phyloP scores from a whole-genome alignment of 306 rosid genomes.

The Acacia melanoxylon region DNA sequence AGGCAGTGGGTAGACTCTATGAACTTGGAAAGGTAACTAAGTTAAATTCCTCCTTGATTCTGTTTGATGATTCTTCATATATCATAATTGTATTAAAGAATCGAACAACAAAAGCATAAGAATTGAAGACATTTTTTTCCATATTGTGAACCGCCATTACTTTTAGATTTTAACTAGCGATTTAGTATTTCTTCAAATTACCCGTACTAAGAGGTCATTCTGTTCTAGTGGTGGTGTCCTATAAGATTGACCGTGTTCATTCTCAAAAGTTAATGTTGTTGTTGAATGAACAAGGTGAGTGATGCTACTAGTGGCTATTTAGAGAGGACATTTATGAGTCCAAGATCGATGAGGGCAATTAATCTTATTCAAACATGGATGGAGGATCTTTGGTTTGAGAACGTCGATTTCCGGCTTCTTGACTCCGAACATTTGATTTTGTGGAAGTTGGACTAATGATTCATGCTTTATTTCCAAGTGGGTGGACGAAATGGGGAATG shows the following conservation, averaged over 20 bases:
- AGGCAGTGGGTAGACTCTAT: no score
- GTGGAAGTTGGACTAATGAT: conserved; percentile 43
- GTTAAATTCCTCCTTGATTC: no score
- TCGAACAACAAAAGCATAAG: neutral
- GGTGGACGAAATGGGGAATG: conserved; percentile 89
- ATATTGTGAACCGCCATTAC: neutral
- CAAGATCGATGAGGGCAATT: conserved; percentile 73
- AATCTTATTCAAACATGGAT: conserved; percentile 70
- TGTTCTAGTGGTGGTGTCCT: neutral
- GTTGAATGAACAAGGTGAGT: conserved; percentile 61
- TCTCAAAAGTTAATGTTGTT: conserved; percentile 33
- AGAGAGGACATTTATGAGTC: conserved; percentile 93
- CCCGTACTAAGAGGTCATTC: conserved; percentile 7
- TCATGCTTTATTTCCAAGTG: conserved; percentile 60
- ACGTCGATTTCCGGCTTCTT: conserved; percentile 66
- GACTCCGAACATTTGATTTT: conserved; percentile 1
- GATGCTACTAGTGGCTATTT: conserved; percentile 75
- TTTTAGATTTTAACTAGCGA: neutral
- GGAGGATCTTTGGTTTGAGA: conserved; percentile 95
- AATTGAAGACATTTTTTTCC: neutral
- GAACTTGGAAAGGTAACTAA: no score
- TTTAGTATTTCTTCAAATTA: neutral
- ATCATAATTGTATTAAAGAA: neutral
- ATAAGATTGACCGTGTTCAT: neutral
- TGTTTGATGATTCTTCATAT: conserved; percentile 6